phyloP scores from a whole-genome alignment of 345 rosid species.

The Pistacia atlantica region DNA sequence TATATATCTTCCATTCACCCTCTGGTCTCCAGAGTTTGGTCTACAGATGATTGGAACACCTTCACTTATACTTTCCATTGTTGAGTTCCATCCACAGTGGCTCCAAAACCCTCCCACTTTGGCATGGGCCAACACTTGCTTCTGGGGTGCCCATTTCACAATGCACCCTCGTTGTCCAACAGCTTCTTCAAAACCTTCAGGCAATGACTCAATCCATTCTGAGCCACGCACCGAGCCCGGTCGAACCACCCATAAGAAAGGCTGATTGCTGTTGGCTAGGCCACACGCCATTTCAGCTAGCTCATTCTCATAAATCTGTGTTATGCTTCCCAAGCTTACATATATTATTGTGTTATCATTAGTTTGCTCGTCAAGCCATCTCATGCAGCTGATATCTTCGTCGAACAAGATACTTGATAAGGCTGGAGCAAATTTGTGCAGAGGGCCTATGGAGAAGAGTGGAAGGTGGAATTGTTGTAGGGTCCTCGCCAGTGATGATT shows the following conservation, averaged over 20 bases:
- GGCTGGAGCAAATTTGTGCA: conserved; percentile 34
- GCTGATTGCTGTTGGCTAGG: conserved; percentile 27
- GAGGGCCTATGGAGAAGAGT: conserved; percentile 35
- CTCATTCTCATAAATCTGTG: conserved; percentile 19
- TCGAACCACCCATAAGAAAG: conserved; percentile 38
- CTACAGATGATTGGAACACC: conserved; percentile 50
- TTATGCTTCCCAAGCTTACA: conserved; percentile 36
- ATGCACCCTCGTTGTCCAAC: conserved; percentile 23
- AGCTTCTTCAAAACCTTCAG: conserved; percentile 15
- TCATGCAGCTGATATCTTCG: conserved; percentile 36
- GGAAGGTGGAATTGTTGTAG: conserved; percentile 25
- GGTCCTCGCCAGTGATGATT: conserved; percentile 18
- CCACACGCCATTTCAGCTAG: conserved; percentile 40
- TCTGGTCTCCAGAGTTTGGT: conserved; percentile 30
- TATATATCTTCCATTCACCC: conserved; percentile 28
- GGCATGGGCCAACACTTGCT: conserved; percentile 35
- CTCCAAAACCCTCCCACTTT: conserved; percentile 47
- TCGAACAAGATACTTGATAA: conserved; percentile 17
- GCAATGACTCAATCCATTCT: conserved; percentile 22
- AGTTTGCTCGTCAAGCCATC: conserved; percentile 44
- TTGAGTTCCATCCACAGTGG: conserved; percentile 52
- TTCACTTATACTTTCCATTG: conserved; percentile 38
- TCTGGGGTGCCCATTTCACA: conserved; percentile 48
- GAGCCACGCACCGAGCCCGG: conserved; percentile 31
- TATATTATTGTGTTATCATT: conserved; percentile 31